Base-by-base conservation (phyloP, 2,329 filamentous ascomycete species). In the Tolypocladium guangdongense region DNA sequence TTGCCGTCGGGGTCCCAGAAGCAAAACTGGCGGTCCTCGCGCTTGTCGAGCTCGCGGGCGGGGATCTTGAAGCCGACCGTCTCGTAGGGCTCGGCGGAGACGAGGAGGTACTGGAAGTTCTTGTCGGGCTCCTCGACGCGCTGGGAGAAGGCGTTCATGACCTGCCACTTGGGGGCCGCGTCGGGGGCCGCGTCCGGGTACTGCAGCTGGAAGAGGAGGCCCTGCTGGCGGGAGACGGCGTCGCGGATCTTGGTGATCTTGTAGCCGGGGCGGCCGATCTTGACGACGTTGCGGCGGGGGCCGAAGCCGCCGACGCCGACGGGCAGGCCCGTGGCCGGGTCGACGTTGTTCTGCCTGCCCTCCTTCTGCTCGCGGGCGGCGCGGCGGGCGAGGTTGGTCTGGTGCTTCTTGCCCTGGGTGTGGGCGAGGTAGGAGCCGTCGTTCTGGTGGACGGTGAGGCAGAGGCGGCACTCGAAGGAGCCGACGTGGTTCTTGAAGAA, bases 401-500 rank as follows among this genome's bases (percentile, higher is more conserved):
- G 93, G 74, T 99, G 93, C 75, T 99, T 99, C 68, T 93, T 90
- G 55, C 93, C 93, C 73, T 99, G 93, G 4, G 93, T 99, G 74
- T 99, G 93, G 1, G 93, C 93, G 60, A 99, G 90, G 73, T 99
- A 99, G 49, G 91, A 96, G 58, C 93, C 93, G 75, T 99, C 93
- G 70, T 99, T 99, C 67, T 99, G 93, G 78, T 99, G 93, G 5
- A 97, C 92, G 0, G 93, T 99, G 30, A 99, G 78, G 67, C 93
- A 99, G 41, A 99, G 86, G 33, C 93, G 88, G 71, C 93, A 99
- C 73, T 99, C 93, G 73, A 96, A 99, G 66, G 87, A 93, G 66
- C 93, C 93, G 64, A 97, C 89, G 72, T 99, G 92, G 78, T 99
- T 99, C 72, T 95, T 95, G 85, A 99, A 99, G 78, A 97, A 96